These are phyloP conservation scores for Castanopsis chinensis DNA, from an alignment of 306 rosid genomes.

Conservation along the genomic window DNA sequence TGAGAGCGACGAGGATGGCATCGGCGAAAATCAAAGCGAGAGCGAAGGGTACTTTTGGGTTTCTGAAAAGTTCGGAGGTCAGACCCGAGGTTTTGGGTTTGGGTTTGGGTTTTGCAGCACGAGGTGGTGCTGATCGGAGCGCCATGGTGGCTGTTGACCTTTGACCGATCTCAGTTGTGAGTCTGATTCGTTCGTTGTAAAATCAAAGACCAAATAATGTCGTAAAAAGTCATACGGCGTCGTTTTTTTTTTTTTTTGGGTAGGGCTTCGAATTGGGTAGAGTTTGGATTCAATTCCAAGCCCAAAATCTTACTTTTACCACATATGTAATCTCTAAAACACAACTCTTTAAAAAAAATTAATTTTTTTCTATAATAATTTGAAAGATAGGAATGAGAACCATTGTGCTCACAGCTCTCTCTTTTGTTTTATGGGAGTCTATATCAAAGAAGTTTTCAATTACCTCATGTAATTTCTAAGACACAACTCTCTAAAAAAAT, in stretches of 20 bases:
- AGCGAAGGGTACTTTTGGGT: conserved; percentile 46
- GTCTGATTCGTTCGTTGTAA: conserved; percentile 25
- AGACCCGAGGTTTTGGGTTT: conserved; percentile 22
- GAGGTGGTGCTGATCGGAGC: conserved; percentile 46
- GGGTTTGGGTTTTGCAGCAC: conserved; percentile 33
- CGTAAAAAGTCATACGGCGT: not conserved
- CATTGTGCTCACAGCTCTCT: no score
- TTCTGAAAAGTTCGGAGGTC: not conserved
- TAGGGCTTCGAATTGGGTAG: no score
- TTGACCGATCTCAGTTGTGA: not conserved
- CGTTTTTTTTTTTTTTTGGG: not conserved
- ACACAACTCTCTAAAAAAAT: no score
- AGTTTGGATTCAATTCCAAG: not conserved
- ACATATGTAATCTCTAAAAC: no score
- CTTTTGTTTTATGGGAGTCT: no score
- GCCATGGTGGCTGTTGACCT: conserved; percentile 42
- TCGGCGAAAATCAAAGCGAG: conserved; percentile 55
- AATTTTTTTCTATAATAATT: no score
- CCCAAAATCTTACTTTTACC: not conserved
- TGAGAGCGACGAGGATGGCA: conserved; percentile 56
- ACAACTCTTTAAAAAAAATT: no score
- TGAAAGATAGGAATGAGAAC: no score
- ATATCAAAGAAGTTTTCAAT: no score
- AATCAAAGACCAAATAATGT: not conserved
- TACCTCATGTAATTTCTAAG: no score